phyloP scores from a whole-genome alignment of 169 alveolate species.

The Plasmodium malariae region DNA sequence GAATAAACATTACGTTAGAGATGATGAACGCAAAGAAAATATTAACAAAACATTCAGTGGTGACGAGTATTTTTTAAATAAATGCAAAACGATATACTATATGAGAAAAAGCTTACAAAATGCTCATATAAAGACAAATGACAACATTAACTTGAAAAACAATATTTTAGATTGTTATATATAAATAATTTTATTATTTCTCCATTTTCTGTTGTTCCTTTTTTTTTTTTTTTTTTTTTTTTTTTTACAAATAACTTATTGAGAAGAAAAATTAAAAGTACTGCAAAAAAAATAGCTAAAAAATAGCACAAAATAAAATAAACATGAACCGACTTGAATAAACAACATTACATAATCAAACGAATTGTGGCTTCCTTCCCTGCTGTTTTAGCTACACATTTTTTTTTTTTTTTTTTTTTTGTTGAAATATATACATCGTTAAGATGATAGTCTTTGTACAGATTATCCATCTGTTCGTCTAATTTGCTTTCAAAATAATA shows the following conservation, averaged over 20 bases:
- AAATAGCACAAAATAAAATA: no score
- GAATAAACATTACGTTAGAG: neutral
- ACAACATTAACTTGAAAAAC: neutral
- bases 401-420: constrained; percentile 43
- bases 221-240: neutral
- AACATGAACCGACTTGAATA: no score
- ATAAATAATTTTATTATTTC: neutral
- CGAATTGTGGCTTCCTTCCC: no score
- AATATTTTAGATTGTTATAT: constrained; percentile 27
- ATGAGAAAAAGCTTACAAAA: constrained; percentile 57
- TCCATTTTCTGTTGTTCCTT: neutral
- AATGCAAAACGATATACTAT: constrained; percentile 31
- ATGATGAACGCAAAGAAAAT: neutral
- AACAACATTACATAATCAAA: no score
- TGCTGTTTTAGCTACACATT: no score
- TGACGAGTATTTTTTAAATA: constrained; percentile 55
- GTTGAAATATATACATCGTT: constrained; percentile 51
- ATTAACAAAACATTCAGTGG: neutral
- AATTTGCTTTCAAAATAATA: constrained; percentile 44
- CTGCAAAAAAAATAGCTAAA: no score
- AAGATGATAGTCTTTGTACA: constrained; percentile 17
- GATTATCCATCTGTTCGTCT: constrained; percentile 4
- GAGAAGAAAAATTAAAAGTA: no score
- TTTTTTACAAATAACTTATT: no score
- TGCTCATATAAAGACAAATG: constrained; percentile 34